Evolutionary conservation across 2,329 filamentous ascomycete species (phyloP), one percentile per base, ranked within the genome.

Genomic region (Eurotiales sp.): DNA sequence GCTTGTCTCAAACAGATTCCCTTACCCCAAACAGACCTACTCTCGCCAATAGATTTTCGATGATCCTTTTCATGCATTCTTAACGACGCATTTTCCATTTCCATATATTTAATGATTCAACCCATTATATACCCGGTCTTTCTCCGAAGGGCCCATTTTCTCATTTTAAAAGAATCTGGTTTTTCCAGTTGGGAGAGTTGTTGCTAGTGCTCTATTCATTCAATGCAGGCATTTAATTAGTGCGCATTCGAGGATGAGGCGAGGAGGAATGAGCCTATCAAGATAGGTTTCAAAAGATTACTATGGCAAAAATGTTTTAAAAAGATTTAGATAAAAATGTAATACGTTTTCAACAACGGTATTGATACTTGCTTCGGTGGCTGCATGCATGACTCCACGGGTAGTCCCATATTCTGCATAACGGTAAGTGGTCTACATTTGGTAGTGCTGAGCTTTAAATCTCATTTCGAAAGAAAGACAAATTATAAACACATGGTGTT

Each of bases 1-100:
- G 17, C n/a, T n/a, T n/a, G n/a, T n/a, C 21, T 22, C 29, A 17
- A 14, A 3, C 67, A 90, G 87, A 60, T 91, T 84, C 77, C 88
- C 88, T 60, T 87, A 84, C 78, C 87, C 87, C 65, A 91, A 92
- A 80, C 83, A 91, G 73, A 76, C 82, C 59, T 92, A 90, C 74
- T 72, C 79, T 25, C 62, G 67, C 78, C 57, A 74, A 74, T 55
- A 60, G 40, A 49, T 44, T 34, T 23, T 32, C 22, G 19, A 27
- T 25, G 22, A 32, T 36, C 29, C 34, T 23, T 19, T 32, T 30
- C 10, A 40, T 32, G 43, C 44, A 32, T 22, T 22, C 8, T 41
- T 46, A 41, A 21, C 49, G n/a, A 37, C 34, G 15, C 14, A 42
- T 23, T 27, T 57, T 51, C 53, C 57, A 57, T 52, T n/a, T n/a